Base-by-base conservation (phyloP, 306 rosid genomes). In the Lathyrus sativus region DNA sequence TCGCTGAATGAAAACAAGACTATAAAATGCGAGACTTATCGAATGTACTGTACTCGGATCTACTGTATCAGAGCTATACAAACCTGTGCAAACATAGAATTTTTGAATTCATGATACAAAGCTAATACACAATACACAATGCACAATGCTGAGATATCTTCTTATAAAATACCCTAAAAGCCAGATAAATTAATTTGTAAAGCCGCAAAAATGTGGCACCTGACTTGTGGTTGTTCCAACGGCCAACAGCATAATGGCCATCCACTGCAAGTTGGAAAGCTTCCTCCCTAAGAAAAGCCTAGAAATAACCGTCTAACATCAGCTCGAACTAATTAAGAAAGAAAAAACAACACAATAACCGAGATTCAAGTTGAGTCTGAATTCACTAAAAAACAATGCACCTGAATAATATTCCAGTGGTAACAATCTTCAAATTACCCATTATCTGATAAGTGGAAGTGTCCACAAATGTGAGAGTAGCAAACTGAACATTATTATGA, bases 221-320 rank as follows among this genome's bases (percentile, higher is more conserved):
- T 92, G 98, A 85, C 98, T 92, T 26, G 96, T 90, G 84, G 98
- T 92, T 62, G 98, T 86, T 76, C 96, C 98, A 53, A 92, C 85
- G 71, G 98, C 98, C 87, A 92, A 78, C 26, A 92, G 54, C 75
- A 86, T 57, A 81, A 92, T 67, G 26, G 96, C 98, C 80, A 90
- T 86, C 98, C 96, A 88, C 77, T 86, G 96, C 77, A 92, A 80
- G 77, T 85, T 86, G 26, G 96, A 88, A 80, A 92, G 85, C 84
- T 81, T 92, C 86, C 80, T 88, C 72, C 84, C 86, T 28, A 92
- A 81, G 80, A 92, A 86, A 56, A 92, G 58, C 86, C 96, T 92
- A 66, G 6, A 74, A 59, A 81, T 37, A 67, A 3, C 50, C 4
- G 9, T 19, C 18, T 61, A 12, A 10, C 28, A 46, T 70, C 14